A percentile compares a stretch with the other conserved stretches of the same genome.
phyloP scores from a whole-genome alignment of 768 basidiomycete species.

The Mycena pura region DNA sequence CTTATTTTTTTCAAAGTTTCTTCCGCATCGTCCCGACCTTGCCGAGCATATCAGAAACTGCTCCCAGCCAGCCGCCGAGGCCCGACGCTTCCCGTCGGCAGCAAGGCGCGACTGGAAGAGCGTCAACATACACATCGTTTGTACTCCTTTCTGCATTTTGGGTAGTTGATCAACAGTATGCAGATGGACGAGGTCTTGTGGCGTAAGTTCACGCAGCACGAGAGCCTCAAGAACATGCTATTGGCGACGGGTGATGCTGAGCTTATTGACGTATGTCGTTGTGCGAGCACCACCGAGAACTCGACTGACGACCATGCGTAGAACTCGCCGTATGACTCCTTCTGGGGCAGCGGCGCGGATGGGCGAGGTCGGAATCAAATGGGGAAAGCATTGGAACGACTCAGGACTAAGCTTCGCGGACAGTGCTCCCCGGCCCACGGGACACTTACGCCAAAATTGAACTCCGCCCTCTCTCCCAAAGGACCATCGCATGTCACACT shows the following conservation, averaged over 20 bases:
- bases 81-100: slow-evolving; percentile 66
- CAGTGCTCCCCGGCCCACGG: slow-evolving; percentile 19
- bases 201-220: slow-evolving; percentile 77
- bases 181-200: slow-evolving; percentile 73
- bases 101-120: slow-evolving; percentile 72
- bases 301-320: slow-evolving; percentile 30
- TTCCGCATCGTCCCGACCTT: slow-evolving; percentile 62
- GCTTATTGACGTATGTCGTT: slow-evolving; percentile 65
- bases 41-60: slow-evolving; percentile 75
- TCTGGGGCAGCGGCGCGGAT: slow-evolving; percentile 80
- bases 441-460: slow-evolving; percentile 15
- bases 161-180: background rate
- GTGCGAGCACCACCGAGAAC: background rate
- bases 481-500: slow-evolving; percentile 30
- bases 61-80: slow-evolving; percentile 68
- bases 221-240: slow-evolving; percentile 61
- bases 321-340: slow-evolving; percentile 79
- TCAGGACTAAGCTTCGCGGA: slow-evolving; percentile 57
- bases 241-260: slow-evolving; percentile 70
- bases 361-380: slow-evolving; percentile 74
- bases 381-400: slow-evolving; percentile 70
- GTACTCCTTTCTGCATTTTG: background rate
- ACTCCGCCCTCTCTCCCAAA: slow-evolving; percentile 27
- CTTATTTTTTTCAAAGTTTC: slow-evolving; percentile 56
- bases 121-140: slow-evolving; percentile 70